A percentile compares a stretch with the other conserved stretches of the same genome.
Evolutionary conservation across 768 basidiomycete species (phyloP).

Genomic region (Tulasnella sp.): DNA sequence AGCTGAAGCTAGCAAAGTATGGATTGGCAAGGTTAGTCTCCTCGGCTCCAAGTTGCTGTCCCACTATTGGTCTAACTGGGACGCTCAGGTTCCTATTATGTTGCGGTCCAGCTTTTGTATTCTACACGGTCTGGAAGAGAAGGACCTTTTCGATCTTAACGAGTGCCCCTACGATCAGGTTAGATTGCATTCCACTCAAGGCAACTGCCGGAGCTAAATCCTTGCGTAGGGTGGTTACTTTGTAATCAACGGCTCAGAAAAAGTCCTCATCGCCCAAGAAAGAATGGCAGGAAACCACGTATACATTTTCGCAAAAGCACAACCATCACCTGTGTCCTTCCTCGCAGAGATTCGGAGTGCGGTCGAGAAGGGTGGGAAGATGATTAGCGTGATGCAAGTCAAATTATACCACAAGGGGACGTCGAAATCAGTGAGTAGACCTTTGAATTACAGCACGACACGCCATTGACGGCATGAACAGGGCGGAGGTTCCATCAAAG

Average conservation of each 20-base stretch:
- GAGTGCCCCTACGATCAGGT: conserved; percentile 93
- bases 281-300: conserved; percentile 99
- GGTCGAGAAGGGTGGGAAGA: conserved; percentile 97
- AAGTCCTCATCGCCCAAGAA: conserved; percentile 99
- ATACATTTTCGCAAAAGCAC: conserved; percentile 97
- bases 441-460: neutral
- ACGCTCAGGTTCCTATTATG: conserved; percentile 89
- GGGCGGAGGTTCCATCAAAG: conserved; percentile 92
- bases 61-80: conserved; percentile 31
- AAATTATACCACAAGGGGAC: conserved; percentile 92
- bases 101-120: conserved; percentile 93
- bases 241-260: conserved; percentile 98
- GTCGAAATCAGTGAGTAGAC: conserved; percentile 71
- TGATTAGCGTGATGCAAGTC: conserved; percentile 94
- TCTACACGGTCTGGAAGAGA: conserved; percentile 69
- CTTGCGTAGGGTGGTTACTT: conserved; percentile 82
- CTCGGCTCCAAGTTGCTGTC: neutral
- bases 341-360: conserved; percentile 96
- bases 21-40: conserved; percentile 78
- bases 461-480: conserved; percentile 34
- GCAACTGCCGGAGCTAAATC: neutral
- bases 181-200: neutral
- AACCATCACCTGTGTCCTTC: conserved; percentile 92
- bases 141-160: conserved; percentile 83
- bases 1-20: conserved; percentile 70